Conservation (phyloP, 1,139 yeast species). For the Scheffersomyces stambukii region DNA sequence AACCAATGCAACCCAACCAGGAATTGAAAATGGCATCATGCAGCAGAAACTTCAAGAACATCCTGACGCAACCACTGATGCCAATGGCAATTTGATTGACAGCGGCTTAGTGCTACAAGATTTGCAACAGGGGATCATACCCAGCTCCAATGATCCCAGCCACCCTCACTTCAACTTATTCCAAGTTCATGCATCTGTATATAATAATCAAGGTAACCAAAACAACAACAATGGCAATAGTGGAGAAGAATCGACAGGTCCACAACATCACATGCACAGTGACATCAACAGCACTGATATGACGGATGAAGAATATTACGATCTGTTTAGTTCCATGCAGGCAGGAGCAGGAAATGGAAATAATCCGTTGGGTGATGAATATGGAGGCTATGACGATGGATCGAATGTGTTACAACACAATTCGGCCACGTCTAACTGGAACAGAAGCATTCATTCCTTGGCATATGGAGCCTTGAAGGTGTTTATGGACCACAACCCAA, state of each 20-base stretch:
- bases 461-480: slow-evolving; percentile 89
- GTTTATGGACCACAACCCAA: slow-evolving; percentile 91
- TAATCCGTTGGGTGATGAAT: slow-evolving; percentile 18
- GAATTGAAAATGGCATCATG: slow-evolving; percentile 45
- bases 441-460: slow-evolving; percentile 85
- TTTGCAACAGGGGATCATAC: slow-evolving; percentile 14
- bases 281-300: slow-evolving; percentile 22
- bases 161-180: slow-evolving; percentile 14
- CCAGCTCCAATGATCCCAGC: slow-evolving; percentile 13
- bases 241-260: slow-evolving; percentile 2
- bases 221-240: slow-evolving; percentile 4
- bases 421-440: slow-evolving; percentile 65
- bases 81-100: slow-evolving; percentile 45
- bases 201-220: slow-evolving; percentile 11
- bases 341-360: slow-evolving; percentile 10
- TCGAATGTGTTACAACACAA: slow-evolving; percentile 37
- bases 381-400: slow-evolving; percentile 23
- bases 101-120: slow-evolving; percentile 27
- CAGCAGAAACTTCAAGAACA: slow-evolving; percentile 40
- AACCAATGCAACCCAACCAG: slow-evolving; percentile 51
- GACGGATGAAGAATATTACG: slow-evolving; percentile 45
- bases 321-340: slow-evolving; percentile 38
- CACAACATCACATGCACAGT: slow-evolving; percentile 6
- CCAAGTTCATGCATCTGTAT: slow-evolving; percentile 16
- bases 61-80: slow-evolving; percentile 41